These are phyloP conservation scores for Coniferiporia sulphurascens DNA, from an alignment of 1,284 basidiomycete species.

Conservation along the genomic window DNA sequence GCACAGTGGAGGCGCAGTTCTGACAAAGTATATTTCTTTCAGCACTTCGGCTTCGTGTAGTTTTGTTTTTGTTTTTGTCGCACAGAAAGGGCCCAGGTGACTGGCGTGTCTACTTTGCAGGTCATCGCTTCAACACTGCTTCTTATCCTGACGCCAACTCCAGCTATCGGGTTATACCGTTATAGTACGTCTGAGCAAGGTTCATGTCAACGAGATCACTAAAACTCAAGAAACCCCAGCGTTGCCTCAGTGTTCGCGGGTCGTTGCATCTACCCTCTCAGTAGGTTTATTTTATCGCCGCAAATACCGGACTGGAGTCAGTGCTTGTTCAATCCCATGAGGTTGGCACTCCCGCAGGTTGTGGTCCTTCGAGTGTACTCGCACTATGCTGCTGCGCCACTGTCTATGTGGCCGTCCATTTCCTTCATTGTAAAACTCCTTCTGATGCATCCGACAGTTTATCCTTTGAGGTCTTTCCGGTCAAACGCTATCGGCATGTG, in stretches of 20 bases:
- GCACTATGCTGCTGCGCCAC: constrained; percentile 22
- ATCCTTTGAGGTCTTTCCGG: constrained; percentile 26
- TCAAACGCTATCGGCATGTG: constrained; percentile 24
- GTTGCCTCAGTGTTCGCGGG: constrained; percentile 10
- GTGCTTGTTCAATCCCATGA: background rate
- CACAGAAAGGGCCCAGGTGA: constrained; percentile 2
- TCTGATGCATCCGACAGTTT: constrained; percentile 12
- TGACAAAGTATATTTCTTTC: background rate
- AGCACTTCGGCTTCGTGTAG: background rate
- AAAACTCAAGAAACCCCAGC: background rate
- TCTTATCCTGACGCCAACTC: background rate
- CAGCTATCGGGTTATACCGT: background rate
- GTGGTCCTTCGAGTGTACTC: constrained; percentile 26
- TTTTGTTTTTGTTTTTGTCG: background rate
- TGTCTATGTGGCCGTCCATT: constrained; percentile 16
- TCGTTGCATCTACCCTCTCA: constrained; percentile 22
- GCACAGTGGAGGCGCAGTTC: background rate
- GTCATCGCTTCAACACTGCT: background rate
- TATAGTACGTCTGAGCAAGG: background rate
- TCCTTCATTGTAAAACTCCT: constrained; percentile 4
- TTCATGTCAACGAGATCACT: background rate
- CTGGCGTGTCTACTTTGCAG: background rate
- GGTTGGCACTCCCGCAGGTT: constrained; percentile 14
- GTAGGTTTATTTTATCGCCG: constrained; percentile 26
- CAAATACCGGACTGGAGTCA: constrained; percentile 18